phyloP scores from a whole-genome alignment of 148 eudicot species.

The Chenopodium berlandieri region DNA sequence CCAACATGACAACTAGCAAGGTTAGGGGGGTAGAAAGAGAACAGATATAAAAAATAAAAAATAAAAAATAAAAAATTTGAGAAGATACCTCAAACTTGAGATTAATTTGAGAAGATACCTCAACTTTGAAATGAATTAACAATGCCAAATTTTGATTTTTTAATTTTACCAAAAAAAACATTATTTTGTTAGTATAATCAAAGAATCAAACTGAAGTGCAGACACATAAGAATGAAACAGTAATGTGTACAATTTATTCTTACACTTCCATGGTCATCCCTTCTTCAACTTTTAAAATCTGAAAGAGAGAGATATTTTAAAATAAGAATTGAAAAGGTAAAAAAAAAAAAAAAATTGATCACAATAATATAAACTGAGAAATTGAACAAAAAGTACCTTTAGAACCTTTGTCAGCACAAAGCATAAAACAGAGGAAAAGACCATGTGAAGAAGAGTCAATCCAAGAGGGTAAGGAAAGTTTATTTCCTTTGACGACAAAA shows the following conservation, averaged over 20 bases:
- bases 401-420: conserved; percentile 80
- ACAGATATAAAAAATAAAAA: no score
- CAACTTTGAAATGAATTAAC: no score
- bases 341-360: background rate
- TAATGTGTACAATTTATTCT: conserved; percentile 33
- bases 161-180: background rate
- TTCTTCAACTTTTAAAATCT: conserved; percentile 92
- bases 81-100: no score
- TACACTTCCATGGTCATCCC: conserved; percentile 97
- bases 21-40: no score
- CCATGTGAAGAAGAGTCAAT: conserved; percentile 96
- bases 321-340: background rate
- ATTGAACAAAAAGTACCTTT: conserved; percentile 53
- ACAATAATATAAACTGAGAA: conserved; percentile 3
- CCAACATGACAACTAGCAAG: no score
- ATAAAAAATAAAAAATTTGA: no score
- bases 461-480: conserved; percentile 99
- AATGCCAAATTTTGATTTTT: no score
- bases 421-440: conserved; percentile 89
- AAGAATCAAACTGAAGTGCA: background rate
- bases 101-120: no score
- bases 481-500: conserved; percentile 92
- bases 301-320: conserved; percentile 23
- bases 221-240: conserved; percentile 6
- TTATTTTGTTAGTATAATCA: background rate